A percentile compares a stretch with the other conserved stretches of the same genome.
Conservation (phyloP, 768 basidiomycete genomes). For the Pleurotus platypus region DNA sequence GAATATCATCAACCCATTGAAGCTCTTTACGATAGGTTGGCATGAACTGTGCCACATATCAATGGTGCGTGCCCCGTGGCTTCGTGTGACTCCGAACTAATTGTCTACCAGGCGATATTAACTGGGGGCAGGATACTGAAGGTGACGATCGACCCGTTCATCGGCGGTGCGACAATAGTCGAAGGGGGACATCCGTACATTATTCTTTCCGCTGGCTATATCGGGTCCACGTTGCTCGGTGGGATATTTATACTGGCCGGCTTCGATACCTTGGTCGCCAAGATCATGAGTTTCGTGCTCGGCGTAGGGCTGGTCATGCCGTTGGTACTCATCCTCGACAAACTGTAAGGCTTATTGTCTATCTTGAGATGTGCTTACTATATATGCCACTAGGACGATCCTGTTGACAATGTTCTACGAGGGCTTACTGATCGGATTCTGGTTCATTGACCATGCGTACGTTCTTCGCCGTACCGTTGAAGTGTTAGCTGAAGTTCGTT, state of each 20-base stretch:
- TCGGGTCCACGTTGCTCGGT: slow-evolving; percentile 80
- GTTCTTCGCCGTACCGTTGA: slow-evolving; percentile 22
- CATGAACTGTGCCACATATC: slow-evolving; percentile 86
- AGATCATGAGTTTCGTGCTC: slow-evolving; percentile 88
- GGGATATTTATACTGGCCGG: slow-evolving; percentile 81
- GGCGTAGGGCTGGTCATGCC: slow-evolving; percentile 86
- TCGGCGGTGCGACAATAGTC: slow-evolving; percentile 74
- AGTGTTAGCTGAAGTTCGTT: slow-evolving; percentile 1
- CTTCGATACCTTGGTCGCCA: slow-evolving; percentile 87
- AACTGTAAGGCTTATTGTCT: slow-evolving; percentile 57
- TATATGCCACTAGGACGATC: slow-evolving; percentile 61
- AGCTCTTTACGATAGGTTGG: slow-evolving; percentile 85
- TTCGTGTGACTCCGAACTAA: background rate
- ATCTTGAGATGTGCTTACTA: no score
- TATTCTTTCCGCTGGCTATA: slow-evolving; percentile 76
- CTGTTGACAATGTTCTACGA: slow-evolving; percentile 79
- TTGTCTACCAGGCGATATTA: slow-evolving; percentile 55
- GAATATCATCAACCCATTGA: slow-evolving; percentile 78
- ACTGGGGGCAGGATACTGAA: slow-evolving; percentile 76
- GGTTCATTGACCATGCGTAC: slow-evolving; percentile 92
- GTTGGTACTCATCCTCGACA: slow-evolving; percentile 82
- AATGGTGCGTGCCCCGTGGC: slow-evolving; percentile 44
- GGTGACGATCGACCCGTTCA: slow-evolving; percentile 81
- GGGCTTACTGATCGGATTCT: slow-evolving; percentile 84
- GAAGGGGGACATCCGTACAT: slow-evolving; percentile 71